Evolutionary conservation across 2,329 filamentous ascomycete genomes (phyloP).

Genomic region (Lanzia echinophila): DNA sequence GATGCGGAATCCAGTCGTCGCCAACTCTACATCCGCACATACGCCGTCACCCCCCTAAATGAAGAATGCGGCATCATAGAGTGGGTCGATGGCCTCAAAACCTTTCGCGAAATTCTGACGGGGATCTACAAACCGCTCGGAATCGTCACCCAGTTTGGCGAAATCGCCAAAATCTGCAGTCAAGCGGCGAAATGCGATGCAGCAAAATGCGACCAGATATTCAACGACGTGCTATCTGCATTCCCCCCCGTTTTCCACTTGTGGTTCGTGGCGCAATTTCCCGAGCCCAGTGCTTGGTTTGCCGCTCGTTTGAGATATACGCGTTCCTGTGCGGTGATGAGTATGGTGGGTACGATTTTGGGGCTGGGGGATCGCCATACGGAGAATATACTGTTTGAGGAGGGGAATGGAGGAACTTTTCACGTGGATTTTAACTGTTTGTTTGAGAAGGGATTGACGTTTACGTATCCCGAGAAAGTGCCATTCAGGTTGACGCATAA

Average conservation of each 20-base stretch:
- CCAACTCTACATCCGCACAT: slow-evolving; percentile 92
- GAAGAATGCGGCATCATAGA: slow-evolving; percentile 98
- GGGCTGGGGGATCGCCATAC: slow-evolving; percentile 92
- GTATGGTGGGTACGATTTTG: slow-evolving; percentile 95
- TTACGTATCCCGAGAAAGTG: slow-evolving; percentile 88
- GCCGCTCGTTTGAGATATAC: slow-evolving; percentile 82
- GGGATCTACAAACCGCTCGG: slow-evolving; percentile 70
- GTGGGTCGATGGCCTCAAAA: slow-evolving; percentile 95
- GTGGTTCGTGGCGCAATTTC: slow-evolving; percentile 95
- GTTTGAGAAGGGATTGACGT: slow-evolving; percentile 95
- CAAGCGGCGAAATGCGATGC: no score
- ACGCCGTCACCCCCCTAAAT: slow-evolving; percentile 92
- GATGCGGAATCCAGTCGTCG: slow-evolving; percentile 86
- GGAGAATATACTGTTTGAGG: slow-evolving; percentile 93
- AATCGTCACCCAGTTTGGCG: slow-evolving; percentile 61
- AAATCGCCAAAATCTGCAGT: slow-evolving; percentile 53
- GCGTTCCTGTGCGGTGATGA: slow-evolving; percentile 94
- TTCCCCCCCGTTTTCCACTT: slow-evolving; percentile 82
- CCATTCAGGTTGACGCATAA: slow-evolving; percentile 97
- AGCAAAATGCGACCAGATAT: slow-evolving; percentile 61
- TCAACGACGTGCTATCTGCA: slow-evolving; percentile 58
- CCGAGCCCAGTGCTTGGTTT: slow-evolving; percentile 90
- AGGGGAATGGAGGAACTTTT: slow-evolving; percentile 87
- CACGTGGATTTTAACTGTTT: slow-evolving; percentile 99
- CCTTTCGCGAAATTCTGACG: slow-evolving; percentile 84